Percentiles rank a stretch among this genome's conserved stretches.
These are phyloP conservation scores for Aureobasidium sp. DNA, from an alignment of 2,329 filamentous ascomycete genomes.

Conservation along the genomic window DNA sequence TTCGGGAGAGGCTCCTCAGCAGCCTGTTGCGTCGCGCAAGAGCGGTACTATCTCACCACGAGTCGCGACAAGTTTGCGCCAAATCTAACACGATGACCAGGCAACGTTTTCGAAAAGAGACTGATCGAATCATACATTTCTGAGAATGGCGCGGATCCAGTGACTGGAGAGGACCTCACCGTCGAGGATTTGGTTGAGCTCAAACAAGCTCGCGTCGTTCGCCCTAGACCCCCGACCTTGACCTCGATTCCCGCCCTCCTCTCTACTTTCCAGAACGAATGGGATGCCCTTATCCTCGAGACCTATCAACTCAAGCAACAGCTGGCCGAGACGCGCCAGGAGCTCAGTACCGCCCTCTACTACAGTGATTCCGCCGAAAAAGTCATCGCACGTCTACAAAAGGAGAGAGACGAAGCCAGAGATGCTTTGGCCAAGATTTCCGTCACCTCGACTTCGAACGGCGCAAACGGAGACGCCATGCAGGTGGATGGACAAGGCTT, in stretches of 20 bases:
- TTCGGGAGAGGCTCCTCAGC: conserved; percentile 91
- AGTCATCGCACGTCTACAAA: conserved; percentile 84
- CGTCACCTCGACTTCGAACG: conserved; percentile 46
- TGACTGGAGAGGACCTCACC: conserved; percentile 75
- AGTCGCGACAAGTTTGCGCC: conserved; percentile 14
- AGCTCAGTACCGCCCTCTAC: conserved; percentile 87
- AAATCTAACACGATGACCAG: conserved; percentile 34
- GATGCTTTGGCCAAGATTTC: conserved; percentile 81
- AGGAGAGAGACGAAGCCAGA: conserved; percentile 84
- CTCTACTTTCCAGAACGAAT: conserved; percentile 94
- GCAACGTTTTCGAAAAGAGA: conserved; percentile 87
- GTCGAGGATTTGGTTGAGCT: conserved; percentile 80
- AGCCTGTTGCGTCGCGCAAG: conserved; percentile 90
- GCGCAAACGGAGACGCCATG: conserved; percentile 71
- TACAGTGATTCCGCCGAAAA: conserved; percentile 95
- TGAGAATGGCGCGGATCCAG: conserved; percentile 86
- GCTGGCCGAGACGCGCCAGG: conserved; percentile 79
- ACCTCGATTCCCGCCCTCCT: conserved; percentile 94
- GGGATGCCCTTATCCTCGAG: conserved; percentile 88
- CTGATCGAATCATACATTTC: conserved; percentile 91
- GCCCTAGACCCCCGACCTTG: conserved; percentile 81
- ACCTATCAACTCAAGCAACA: conserved; percentile 87
- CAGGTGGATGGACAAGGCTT: conserved; percentile 76
- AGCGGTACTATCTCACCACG: conserved; percentile 54
- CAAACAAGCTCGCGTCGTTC: conserved; percentile 73